Evolutionary conservation across 164 flowering plant genomes (phyloP).

Genomic region (Stephania cephalantha): DNA sequence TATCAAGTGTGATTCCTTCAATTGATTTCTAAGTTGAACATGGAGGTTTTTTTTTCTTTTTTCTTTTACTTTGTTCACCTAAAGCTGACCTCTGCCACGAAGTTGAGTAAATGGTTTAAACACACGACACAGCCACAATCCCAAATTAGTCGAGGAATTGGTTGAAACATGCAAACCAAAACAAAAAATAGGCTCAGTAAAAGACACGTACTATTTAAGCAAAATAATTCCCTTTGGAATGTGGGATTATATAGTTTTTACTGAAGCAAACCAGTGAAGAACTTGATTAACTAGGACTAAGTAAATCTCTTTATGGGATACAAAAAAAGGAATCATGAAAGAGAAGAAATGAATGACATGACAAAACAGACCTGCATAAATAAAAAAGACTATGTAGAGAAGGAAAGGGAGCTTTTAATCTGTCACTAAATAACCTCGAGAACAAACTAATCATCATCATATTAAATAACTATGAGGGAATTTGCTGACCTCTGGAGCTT

Average conservation of each 20-base stretch:
- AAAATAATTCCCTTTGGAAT: background rate
- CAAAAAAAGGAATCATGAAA: background rate
- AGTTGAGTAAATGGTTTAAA: too few species aligned
- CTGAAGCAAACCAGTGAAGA: background rate
- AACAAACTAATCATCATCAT: background rate
- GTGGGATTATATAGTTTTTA: background rate
- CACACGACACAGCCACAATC: too few species aligned
- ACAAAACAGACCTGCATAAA: background rate
- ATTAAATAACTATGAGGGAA: slow-evolving; percentile 1
- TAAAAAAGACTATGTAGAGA: background rate
- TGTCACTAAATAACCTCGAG: slow-evolving; percentile 4
- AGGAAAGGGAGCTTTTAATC: slow-evolving; percentile 3
- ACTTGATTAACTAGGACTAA: background rate
- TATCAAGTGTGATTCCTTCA: too few species aligned
- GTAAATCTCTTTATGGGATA: background rate
- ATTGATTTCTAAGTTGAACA: too few species aligned
- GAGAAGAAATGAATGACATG: slow-evolving; percentile 4
- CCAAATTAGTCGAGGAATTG: too few species aligned
- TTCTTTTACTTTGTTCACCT: too few species aligned
- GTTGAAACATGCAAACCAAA: too few species aligned
- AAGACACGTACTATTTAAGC: background rate
- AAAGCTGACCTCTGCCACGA: too few species aligned
- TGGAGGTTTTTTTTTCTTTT: too few species aligned
- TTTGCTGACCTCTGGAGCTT: slow-evolving; percentile 10
- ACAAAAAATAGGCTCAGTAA: too few species aligned